Evolutionary conservation across 2,329 filamentous ascomycete genomes (phyloP).

Genomic region (Aureobasidium pullulans): DNA sequence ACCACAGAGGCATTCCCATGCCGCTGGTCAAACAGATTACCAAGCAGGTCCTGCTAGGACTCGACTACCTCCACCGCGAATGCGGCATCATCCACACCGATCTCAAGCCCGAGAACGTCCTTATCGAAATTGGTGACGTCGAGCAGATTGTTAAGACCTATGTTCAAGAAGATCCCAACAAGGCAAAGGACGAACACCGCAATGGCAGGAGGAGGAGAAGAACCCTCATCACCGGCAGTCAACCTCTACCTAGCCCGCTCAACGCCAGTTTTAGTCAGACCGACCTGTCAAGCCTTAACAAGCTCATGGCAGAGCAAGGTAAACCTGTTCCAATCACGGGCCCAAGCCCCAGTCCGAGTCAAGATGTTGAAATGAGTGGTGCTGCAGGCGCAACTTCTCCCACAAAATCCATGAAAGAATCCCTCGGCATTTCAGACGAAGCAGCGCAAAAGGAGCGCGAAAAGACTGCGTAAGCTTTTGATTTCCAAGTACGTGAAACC

Average conservation of each 20-base stretch:
- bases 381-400: conserved; percentile 43
- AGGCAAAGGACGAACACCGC: conserved; percentile 77
- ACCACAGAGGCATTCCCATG: conserved; percentile 95
- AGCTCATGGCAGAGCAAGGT: conserved; percentile 73
- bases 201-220: conserved; percentile 84
- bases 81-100: conserved; percentile 99
- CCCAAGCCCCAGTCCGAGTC: conserved; percentile 33
- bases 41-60: conserved; percentile 88
- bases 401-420: conserved; percentile 52
- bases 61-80: conserved; percentile 95
- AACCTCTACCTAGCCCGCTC: conserved; percentile 88
- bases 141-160: conserved; percentile 97
- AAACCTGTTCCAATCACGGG: conserved; percentile 39
- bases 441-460: conserved; percentile 70
- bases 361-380: conserved; percentile 48
- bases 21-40: conserved; percentile 96
- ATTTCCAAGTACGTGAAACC: conserved; percentile 13
- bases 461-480: conserved; percentile 74
- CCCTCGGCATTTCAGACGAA: conserved; percentile 48
- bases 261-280: conserved; percentile 82
- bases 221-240: conserved; percentile 93
- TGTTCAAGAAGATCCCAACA: conserved; percentile 67
- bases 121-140: conserved; percentile 98
- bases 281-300: conserved; percentile 72
- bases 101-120: conserved; percentile 92